Base-by-base conservation (phyloP, 116 monocot genomes). In the Papilionanthe hybrid region DNA sequence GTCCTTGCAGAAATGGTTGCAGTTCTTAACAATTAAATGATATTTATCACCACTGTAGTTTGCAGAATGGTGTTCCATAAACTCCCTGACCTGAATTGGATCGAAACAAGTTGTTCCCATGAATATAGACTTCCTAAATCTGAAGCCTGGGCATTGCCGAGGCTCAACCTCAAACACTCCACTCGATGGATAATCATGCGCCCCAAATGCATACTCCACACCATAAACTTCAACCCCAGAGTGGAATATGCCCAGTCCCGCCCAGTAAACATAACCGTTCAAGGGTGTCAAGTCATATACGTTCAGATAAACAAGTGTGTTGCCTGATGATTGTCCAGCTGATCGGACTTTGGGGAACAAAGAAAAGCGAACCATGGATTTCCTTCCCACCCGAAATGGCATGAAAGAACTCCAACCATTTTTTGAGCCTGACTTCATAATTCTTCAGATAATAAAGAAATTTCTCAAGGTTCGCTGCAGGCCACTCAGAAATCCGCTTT, bases 181-280 rank as follows among this genome's bases (percentile, higher is more conserved):
- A 32, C 32, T 32, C 3, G 32, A 1, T 3, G 32, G 3, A 3
- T 3, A 32, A 32, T 32, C 32, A 32, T 2, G 32, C 32, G 32
- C 32, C 32, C 32, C 32, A 32, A 32, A 32, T 32, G 32, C 32
- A 32, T 32, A 32, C 32, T 32, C 32, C 32, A 32, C 32, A 2
- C 32, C 32, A 32, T 32, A 3, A 32, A 32, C 32, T 32, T 95
- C 92, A 81, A 95, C 90, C 28, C 92, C 92, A 0, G 95, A 90
- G 83, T 95, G 95, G 68, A 91, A 95, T 79, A 92, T 88, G 29
- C 95, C 95, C 76, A 95, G 73, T 12, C 95, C 95, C 63, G 95
- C 92, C 95, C 95, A 95, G 55, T 95, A 92, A 69, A 89, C 81
- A 83, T 87, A 95, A 42, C 90, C 90, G 75, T 94, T 94, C 57